Base-by-base conservation (phyloP, 2,329 filamentous ascomycete species). In the Arthrobotrys megalospora region DNA sequence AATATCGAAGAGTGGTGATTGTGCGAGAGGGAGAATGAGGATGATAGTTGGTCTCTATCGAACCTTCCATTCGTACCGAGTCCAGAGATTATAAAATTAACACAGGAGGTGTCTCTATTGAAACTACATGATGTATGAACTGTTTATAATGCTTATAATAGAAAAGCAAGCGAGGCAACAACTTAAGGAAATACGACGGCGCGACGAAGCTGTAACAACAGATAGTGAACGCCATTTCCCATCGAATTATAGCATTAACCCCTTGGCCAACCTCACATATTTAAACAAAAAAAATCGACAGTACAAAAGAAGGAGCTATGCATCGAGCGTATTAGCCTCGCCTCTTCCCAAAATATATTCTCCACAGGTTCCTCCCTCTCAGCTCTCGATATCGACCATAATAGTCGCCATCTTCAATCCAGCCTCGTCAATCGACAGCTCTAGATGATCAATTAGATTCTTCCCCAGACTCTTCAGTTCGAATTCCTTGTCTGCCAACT, bases 331-430 rank as follows among this genome's bases (percentile, higher is more conserved):
- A 7, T 3, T 14, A 16, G 28, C 55, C 21, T 28, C 10, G 6
- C n/a, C 32, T 21, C 10, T 10, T 38, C n/a, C n/a, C 10, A 21
- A 14, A 11, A 12, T 50, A 21, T 19, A 65, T 38, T 50, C 24
- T 38, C 21, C 16, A 28, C 36, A 16, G 10, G 11, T 32, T 14
- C n/a, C 38, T 2, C 53, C 36, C 2, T 36, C 12, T 77, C 89
- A 87, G 84, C 93, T 91, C 72, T 92, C 85, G 82, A 94, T 96
- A 84, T 97, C 96, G 81, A 99, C 91, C 93, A 97, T 97, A 6
- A 99, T 91, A 0, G 94, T 97, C 2, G 92, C 94, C 83, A 96
- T 95, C 86, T 96, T 97, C 81, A 99, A 85, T 0, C 94, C 93
- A 0, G 92, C 93, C 82, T 93, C 91, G 81, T 90, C 90, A 77